Evolutionary conservation across 805 yeast species (phyloP).

Genomic region (Wilhelminamyces savonicus): DNA sequence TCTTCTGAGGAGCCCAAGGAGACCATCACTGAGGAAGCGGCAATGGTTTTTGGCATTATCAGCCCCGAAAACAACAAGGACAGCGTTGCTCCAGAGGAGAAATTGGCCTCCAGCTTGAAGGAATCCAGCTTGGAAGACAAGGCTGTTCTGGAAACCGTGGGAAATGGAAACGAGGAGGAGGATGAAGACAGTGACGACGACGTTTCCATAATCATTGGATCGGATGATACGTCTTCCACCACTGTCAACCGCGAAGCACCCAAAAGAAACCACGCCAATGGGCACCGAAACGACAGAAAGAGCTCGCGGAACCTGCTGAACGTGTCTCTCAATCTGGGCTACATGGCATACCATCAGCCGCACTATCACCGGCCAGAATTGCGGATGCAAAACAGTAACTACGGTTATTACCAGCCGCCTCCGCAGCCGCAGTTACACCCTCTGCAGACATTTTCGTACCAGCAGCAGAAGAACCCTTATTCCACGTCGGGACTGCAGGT

Average conservation of each 20-base stretch:
- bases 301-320: constrained; percentile 12
- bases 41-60: constrained; percentile 39
- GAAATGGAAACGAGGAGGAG: constrained; percentile 1
- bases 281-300: too few species aligned
- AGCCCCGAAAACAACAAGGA: constrained; percentile 9
- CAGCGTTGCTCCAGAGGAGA: constrained; percentile 2
- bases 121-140: constrained; percentile 1
- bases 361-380: too few species aligned
- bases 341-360: too few species aligned
- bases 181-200: constrained; percentile 30
- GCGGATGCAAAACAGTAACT: neutral
- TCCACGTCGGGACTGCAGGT: constrained; percentile 57
- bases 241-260: constrained; percentile 5
- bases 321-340: constrained; percentile 14
- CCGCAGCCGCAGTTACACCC: neutral
- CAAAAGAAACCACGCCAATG: constrained; percentile 1
- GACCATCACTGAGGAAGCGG: constrained; percentile 14
- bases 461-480: too few species aligned
- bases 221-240: constrained; percentile 23
- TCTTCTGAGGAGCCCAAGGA: neutral
- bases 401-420: neutral
- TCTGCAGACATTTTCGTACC: neutral
- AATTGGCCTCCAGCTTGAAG: constrained; percentile 3
- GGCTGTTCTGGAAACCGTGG: too few species aligned
- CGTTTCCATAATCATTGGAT: constrained; percentile 30